phyloP scores from a whole-genome alignment of 345 rosid species.

The Alliaria petiolata region DNA sequence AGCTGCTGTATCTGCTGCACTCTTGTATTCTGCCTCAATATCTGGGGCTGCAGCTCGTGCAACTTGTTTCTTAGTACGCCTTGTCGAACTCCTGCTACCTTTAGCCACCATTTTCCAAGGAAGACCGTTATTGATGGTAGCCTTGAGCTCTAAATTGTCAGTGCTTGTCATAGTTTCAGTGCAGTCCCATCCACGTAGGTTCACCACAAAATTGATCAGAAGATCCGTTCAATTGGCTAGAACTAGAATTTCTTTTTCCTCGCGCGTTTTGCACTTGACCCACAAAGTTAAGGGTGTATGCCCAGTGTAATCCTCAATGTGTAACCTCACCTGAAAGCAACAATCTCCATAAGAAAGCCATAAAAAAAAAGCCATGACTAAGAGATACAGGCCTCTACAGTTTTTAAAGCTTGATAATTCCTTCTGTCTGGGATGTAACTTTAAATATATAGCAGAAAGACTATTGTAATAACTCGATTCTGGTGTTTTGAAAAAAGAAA shows the following conservation, averaged over 20 bases:
- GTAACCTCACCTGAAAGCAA: slow-evolving; percentile 2
- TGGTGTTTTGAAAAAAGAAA: not conserved
- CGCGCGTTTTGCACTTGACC: not conserved
- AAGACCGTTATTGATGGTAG: slow-evolving; percentile 41
- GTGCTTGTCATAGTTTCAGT: slow-evolving; percentile 43
- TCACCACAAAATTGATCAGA: too few species aligned
- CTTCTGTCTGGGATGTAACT: not conserved
- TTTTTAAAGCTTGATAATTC: not conserved
- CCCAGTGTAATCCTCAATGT: not conserved
- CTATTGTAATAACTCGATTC: not conserved
- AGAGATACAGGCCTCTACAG: not conserved
- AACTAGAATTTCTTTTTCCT: not conserved
- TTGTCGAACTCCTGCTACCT: slow-evolving; percentile 48
- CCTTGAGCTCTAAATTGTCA: slow-evolving; percentile 40
- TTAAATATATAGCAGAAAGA: not conserved
- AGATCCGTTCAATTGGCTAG: too few species aligned
- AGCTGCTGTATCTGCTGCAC: slow-evolving; percentile 8
- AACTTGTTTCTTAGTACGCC: slow-evolving; percentile 44
- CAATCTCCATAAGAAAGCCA: slow-evolving; percentile 1
- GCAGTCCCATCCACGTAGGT: slow-evolving; percentile 32
- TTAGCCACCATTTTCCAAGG: slow-evolving; percentile 57
- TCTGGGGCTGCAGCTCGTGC: slow-evolving; percentile 13
- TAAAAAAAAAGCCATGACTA: not conserved
- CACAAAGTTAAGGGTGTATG: not conserved
- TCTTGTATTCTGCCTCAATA: slow-evolving; percentile 23